These are phyloP conservation scores for Clarireedia paspali DNA, from an alignment of 2,329 filamentous ascomycete species.

Conservation along the genomic window DNA sequence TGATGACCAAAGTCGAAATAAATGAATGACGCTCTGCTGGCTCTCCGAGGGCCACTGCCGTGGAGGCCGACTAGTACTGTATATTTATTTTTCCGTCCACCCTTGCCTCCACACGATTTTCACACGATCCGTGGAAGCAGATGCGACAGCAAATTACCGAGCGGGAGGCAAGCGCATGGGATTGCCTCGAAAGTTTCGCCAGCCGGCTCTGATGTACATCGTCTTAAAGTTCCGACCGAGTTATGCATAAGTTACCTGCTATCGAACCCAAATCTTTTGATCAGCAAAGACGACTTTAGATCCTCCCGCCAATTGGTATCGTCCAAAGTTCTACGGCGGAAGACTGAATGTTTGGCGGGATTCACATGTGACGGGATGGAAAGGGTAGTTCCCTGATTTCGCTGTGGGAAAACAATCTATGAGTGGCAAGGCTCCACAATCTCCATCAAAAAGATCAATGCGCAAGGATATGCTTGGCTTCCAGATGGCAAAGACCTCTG, in stretches of 20 bases:
- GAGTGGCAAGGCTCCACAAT: background rate
- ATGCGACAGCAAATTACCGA: no score
- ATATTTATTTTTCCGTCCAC: background rate
- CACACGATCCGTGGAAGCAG: no score
- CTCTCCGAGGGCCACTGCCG: no score
- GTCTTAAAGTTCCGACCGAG: background rate
- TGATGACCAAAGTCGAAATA: background rate
- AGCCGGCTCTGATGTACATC: background rate
- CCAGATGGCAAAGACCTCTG: background rate
- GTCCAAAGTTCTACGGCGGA: background rate
- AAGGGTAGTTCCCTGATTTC: background rate
- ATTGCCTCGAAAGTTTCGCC: no score
- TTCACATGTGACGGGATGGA: background rate
- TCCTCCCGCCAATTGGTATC: background rate
- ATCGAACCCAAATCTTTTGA: background rate
- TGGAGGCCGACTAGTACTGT: no score
- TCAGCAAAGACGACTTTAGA: background rate
- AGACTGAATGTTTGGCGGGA: background rate
- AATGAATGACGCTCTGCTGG: background rate
- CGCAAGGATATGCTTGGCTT: background rate
- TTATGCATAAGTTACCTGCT: background rate
- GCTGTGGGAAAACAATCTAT: background rate
- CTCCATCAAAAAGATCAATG: background rate
- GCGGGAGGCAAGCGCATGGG: no score
- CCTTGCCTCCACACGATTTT: background rate